A percentile compares a stretch with the other conserved stretches of the same genome.
Conservation (phyloP, 441 rosid genomes). For the Croton laevigatus region DNA sequence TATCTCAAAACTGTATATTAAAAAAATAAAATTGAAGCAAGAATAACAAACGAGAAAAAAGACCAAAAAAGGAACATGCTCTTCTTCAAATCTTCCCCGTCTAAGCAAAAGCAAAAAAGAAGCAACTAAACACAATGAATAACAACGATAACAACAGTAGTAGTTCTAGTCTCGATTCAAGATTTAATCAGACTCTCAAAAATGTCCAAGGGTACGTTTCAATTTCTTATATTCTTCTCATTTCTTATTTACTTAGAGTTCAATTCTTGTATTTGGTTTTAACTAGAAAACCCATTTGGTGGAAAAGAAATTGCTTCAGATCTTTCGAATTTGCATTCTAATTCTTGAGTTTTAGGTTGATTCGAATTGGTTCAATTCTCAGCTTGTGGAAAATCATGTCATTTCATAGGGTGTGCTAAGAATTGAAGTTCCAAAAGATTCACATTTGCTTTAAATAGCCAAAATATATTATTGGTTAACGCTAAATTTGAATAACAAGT, state of each 20-base stretch:
- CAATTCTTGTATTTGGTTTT: neutral
- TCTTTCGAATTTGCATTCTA: neutral
- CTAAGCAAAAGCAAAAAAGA: neutral
- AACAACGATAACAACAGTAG: slow-evolving; percentile 33
- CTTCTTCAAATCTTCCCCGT: neutral
- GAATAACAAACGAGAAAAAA: neutral
- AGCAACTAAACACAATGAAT: slow-evolving; percentile 23
- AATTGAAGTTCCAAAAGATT: neutral
- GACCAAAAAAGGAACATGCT: neutral
- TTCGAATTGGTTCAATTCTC: neutral
- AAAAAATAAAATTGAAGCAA: neutral
- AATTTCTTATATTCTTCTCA: neutral
- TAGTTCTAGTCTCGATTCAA: slow-evolving; percentile 52
- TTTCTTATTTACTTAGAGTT: neutral
- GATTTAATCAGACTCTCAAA: slow-evolving; percentile 88
- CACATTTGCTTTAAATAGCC: neutral
- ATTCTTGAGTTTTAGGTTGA: neutral
- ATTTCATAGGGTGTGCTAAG: neutral
- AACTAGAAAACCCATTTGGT: neutral
- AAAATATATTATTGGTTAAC: neutral
- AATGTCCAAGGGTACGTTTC: slow-evolving; percentile 82
- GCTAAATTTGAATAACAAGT: neutral
- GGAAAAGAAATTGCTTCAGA: neutral
- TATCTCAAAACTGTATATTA: neutral
- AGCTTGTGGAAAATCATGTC: neutral